Percentiles rank a stretch among this genome's conserved stretches.
Conservation (phyloP, 2,329 filamentous ascomycete species). For the Diaporthe nobilis region DNA sequence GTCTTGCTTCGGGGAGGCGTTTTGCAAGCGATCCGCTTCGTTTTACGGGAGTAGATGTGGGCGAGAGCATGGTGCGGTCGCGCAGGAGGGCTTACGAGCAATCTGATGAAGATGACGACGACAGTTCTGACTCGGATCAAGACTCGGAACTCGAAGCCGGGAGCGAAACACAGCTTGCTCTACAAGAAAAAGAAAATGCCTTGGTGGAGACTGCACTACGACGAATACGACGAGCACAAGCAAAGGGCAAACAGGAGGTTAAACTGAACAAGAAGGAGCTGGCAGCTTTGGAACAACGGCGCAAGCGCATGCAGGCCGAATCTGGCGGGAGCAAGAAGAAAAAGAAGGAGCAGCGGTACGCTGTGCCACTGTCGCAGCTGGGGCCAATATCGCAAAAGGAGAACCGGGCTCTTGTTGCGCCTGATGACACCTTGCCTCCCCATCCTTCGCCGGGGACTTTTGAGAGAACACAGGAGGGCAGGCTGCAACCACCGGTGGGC, state of each 20-base stretch:
- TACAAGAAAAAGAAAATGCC: constrained; percentile 78
- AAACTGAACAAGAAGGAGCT: constrained; percentile 85
- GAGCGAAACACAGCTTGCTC: constrained; percentile 69
- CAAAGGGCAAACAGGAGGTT: constrained; percentile 82
- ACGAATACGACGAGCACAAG: constrained; percentile 83
- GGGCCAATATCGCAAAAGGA: constrained; percentile 57
- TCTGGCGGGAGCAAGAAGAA: constrained; percentile 51
- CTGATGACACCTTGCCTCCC: constrained; percentile 55
- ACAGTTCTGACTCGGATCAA: constrained; percentile 63
- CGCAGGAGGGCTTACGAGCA: constrained; percentile 58
- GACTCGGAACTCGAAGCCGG: constrained; percentile 64
- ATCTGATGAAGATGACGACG: constrained; percentile 60
- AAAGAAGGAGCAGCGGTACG: constrained; percentile 62
- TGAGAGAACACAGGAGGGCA: constrained; percentile 52
- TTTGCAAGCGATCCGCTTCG: constrained; percentile 72
- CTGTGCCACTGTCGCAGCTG: constrained; percentile 68
- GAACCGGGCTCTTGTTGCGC: constrained; percentile 49
- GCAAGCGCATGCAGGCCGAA: constrained; percentile 70
- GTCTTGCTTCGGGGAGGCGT: constrained; percentile 62
- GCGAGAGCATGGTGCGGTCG: constrained; percentile 54
- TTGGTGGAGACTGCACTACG: constrained; percentile 84
- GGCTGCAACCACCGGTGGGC: constrained; percentile 62
- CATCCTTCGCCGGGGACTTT: constrained; percentile 56
- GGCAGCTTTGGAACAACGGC: constrained; percentile 80
- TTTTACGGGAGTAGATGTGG: constrained; percentile 73